phyloP scores from a whole-genome alignment of 2,329 filamentous ascomycete genomes.

The Monilinia polystroma region DNA sequence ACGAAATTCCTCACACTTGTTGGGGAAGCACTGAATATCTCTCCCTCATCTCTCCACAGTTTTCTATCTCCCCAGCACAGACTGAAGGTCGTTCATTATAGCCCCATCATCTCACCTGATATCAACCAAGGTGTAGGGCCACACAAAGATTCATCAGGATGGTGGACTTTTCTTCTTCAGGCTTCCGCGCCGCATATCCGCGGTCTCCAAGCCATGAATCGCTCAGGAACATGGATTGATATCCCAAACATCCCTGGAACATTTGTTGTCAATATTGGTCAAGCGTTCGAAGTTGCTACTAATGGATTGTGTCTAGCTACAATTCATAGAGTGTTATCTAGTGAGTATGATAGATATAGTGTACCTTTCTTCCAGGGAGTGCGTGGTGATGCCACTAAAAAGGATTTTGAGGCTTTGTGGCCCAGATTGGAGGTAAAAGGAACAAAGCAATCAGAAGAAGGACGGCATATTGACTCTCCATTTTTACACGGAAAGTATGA shows the following conservation, averaged over 20 bases:
- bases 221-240: slow-evolving; percentile 18
- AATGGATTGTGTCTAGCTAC: slow-evolving; percentile 21
- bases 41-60: slow-evolving; percentile 9
- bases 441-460: neutral
- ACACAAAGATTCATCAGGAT: slow-evolving; percentile 23
- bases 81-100: slow-evolving; percentile 20
- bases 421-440: neutral
- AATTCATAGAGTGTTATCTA: slow-evolving; percentile 18
- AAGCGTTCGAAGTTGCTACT: slow-evolving; percentile 21
- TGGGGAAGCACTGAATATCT: slow-evolving; percentile 14
- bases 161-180: slow-evolving; percentile 22
- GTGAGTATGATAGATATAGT: slow-evolving; percentile 19
- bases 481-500: slow-evolving; percentile 17
- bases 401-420: slow-evolving; percentile 22
- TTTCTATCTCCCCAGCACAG: slow-evolving; percentile 22
- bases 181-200: slow-evolving; percentile 19
- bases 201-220: slow-evolving; percentile 23
- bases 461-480: slow-evolving; percentile 12
- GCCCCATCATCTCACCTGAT: neutral
- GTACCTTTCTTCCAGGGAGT: slow-evolving; percentile 21
- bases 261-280: slow-evolving; percentile 22
- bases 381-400: slow-evolving; percentile 19
- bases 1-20: slow-evolving; percentile 9
- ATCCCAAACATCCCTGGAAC: slow-evolving; percentile 20
- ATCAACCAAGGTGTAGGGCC: slow-evolving; percentile 19